Evolutionary conservation across 1,284 basidiomycete genomes (phyloP).

Genomic region (Apiotrichum montevideense): DNA sequence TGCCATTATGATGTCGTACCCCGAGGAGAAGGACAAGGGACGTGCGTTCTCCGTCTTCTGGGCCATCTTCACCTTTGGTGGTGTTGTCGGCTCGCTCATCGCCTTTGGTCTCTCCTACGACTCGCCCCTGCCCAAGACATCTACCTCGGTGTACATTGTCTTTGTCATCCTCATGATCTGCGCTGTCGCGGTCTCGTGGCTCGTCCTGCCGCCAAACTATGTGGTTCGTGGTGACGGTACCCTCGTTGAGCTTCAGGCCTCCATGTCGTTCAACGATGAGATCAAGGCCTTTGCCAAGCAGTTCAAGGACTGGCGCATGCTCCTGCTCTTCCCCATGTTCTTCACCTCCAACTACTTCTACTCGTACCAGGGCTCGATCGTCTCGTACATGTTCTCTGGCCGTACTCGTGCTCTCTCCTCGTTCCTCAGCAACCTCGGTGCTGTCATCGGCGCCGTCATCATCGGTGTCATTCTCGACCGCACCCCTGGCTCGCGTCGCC

Average conservation of each 20-base stretch:
- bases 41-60: conserved; percentile 49
- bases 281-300: conserved; percentile 22
- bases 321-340: conserved; percentile 36
- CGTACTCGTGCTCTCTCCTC: conserved; percentile 37
- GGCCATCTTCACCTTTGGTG: conserved; percentile 49
- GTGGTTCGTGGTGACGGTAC: conserved; percentile 37
- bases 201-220: conserved; percentile 34
- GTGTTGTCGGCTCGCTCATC: conserved; percentile 49
- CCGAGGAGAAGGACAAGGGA: conserved; percentile 49
- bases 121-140: conserved; percentile 24
- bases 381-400: conserved; percentile 31
- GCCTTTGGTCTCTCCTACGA: conserved; percentile 44
- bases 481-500: conserved; percentile 28
- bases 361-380: conserved; percentile 31
- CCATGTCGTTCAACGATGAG: conserved; percentile 24
- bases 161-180: conserved; percentile 44
- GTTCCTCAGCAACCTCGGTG: conserved; percentile 31
- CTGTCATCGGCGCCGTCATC: conserved; percentile 35
- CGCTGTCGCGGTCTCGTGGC: conserved; percentile 26
- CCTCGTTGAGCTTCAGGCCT: conserved; percentile 27
- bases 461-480: conserved; percentile 40
- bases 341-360: conserved; percentile 18
- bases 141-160: conserved; percentile 39
- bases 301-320: conserved; percentile 38
- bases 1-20: conserved; percentile 50